phyloP scores from a whole-genome alignment of 164 flowering plant species.

The Vitis rupestris region DNA sequence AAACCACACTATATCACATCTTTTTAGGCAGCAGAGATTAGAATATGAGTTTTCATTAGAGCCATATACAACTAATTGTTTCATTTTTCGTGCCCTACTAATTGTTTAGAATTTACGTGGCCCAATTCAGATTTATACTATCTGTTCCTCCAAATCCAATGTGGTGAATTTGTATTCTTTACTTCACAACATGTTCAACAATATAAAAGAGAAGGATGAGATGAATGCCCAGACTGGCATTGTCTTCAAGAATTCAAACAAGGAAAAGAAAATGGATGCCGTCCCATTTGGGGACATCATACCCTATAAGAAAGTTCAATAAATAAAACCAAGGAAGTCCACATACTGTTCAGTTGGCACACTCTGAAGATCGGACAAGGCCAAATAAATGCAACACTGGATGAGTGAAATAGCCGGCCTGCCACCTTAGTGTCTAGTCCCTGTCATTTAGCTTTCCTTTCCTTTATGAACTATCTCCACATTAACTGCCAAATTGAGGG shows the following conservation, averaged over 20 bases:
- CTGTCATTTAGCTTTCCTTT: constrained; percentile 1
- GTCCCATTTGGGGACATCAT: constrained; percentile 7
- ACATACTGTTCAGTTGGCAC: neutral
- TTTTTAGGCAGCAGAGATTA: too few relatives aligned
- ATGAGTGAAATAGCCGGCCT: neutral
- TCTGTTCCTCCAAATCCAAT: too few relatives aligned
- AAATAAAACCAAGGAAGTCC: neutral
- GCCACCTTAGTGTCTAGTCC: neutral
- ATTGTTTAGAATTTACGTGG: too few relatives aligned
- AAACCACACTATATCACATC: too few relatives aligned
- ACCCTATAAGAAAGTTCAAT: neutral
- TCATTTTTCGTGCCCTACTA: too few relatives aligned
- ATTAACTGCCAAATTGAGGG: too few relatives aligned
- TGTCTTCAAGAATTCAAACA: constrained; percentile 5
- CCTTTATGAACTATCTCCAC: neutral
- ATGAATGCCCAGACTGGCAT: constrained; percentile 1
- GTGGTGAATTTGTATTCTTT: neutral
- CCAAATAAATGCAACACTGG: neutral
- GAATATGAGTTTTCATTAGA: too few relatives aligned
- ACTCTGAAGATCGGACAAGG: neutral
- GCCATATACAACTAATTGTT: too few relatives aligned
- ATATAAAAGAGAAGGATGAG: neutral
- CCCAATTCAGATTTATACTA: too few relatives aligned
- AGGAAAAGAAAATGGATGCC: neutral
- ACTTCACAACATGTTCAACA: neutral